Percentiles rank a stretch among this genome's conserved stretches.
These are phyloP conservation scores for Acanthamoeba lenticulata DNA, from an alignment of 208 protist species.

Conservation along the genomic window DNA sequence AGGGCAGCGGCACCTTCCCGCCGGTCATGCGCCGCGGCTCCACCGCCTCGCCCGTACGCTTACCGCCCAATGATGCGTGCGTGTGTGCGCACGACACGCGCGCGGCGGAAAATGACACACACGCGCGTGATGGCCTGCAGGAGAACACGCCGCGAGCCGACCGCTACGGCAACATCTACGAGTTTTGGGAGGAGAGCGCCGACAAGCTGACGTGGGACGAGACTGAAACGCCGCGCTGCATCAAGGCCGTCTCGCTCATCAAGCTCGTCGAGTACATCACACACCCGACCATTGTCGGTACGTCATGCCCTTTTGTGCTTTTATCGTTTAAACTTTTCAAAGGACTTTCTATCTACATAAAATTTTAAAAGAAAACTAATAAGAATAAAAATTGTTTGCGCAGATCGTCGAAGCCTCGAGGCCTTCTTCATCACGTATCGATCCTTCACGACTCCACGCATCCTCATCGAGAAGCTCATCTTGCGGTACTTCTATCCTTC, in stretches of 20 bases:
- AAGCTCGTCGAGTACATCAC: slow-evolving; percentile 29
- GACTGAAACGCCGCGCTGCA: not conserved
- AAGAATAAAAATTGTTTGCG: not conserved
- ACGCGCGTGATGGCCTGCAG: not conserved
- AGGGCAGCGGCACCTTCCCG: not conserved
- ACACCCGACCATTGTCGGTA: not conserved
- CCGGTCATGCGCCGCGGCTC: not conserved
- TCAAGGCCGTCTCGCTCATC: slow-evolving; percentile 1
- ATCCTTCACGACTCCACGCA: slow-evolving; percentile 34
- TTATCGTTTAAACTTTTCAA: not conserved
- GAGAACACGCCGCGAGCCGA: not conserved
- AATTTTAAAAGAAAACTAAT: not conserved
- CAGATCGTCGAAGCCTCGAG: not conserved
- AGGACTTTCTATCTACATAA: not conserved
- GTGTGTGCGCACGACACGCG: too few relatives aligned
- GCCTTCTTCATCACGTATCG: slow-evolving; percentile 64
- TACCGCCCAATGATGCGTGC: too few relatives aligned
- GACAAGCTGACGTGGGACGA: not conserved
- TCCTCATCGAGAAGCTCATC: slow-evolving; percentile 45
- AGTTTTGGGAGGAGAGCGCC: not conserved
- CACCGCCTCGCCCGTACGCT: not conserved
- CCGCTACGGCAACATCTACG: not conserved
- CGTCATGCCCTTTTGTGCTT: not conserved
- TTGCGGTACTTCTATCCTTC: not conserved
- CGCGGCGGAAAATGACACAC: too few relatives aligned